These are phyloP conservation scores for Hypericum androsaemum DNA, from an alignment of 345 rosid species.

Conservation along the genomic window DNA sequence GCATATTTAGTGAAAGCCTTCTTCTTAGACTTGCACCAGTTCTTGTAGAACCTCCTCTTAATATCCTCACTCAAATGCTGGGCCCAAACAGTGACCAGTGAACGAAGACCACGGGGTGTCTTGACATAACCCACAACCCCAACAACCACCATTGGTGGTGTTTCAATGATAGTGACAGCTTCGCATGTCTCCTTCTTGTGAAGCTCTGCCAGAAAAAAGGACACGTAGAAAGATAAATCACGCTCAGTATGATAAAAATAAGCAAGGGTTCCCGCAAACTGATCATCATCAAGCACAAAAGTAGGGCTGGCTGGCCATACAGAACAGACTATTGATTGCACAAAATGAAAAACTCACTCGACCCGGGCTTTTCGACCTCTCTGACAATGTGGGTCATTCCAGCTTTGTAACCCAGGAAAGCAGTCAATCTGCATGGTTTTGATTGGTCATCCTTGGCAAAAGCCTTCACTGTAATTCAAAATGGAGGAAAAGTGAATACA, in stretches of 20 bases:
- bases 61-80: constrained; percentile 83
- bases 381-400: constrained; percentile 92
- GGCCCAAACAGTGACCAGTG: constrained; percentile 78
- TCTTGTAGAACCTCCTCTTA: constrained; percentile 73
- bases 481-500: neutral
- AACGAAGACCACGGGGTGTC: constrained; percentile 66
- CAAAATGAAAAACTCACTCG: constrained; percentile 36
- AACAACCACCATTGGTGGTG: constrained; percentile 77
- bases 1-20: constrained; percentile 70
- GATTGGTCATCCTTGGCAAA: constrained; percentile 75
- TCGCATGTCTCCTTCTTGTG: constrained; percentile 94
- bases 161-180: constrained; percentile 72
- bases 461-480: constrained; percentile 57
- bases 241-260: neutral
- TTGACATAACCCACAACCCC: constrained; percentile 77
- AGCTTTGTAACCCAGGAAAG: constrained; percentile 85
- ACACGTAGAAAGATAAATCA: too few relatives aligned
- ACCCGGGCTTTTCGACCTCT: constrained; percentile 84
- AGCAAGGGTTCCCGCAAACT: neutral
- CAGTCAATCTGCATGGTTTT: constrained; percentile 76
- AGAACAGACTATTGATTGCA: neutral
- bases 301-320: neutral
- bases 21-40: constrained; percentile 86
- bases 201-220: constrained; percentile 38
- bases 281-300: neutral